Percentiles rank a stretch among this genome's conserved stretches.
Conservation (phyloP, 75 land plant species). For the Pinus taeda region DNA sequence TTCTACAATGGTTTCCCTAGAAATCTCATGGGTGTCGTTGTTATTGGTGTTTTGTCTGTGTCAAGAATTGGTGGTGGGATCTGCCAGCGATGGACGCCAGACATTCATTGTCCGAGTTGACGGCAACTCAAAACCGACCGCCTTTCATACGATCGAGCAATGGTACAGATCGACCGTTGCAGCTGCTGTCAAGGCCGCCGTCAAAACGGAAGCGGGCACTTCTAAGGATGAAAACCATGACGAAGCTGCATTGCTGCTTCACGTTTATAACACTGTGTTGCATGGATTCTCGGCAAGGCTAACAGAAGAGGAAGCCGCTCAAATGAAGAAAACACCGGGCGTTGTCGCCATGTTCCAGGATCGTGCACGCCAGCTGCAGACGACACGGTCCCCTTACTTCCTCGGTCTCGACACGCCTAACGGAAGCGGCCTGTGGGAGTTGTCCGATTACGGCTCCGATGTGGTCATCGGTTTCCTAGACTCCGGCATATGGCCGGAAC, state of each 20-base stretch:
- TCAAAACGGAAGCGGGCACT: too few relatives aligned
- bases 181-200: too few relatives aligned
- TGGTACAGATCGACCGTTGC: slow-evolving; percentile 44
- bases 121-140: slow-evolving; percentile 32
- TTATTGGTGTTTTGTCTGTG: background rate
- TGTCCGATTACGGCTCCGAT: slow-evolving; percentile 21
- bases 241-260: slow-evolving; percentile 19
- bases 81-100: background rate
- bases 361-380: slow-evolving; percentile 33
- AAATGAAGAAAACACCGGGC: slow-evolving; percentile 35
- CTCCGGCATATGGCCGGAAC: too few relatives aligned
- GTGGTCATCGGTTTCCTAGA: too few relatives aligned
- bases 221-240: too few relatives aligned
- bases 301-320: background rate
- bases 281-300: slow-evolving; percentile 73
- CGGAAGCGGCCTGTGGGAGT: slow-evolving; percentile 44
- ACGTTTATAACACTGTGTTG: slow-evolving; percentile 50
- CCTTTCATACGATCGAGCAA: slow-evolving; percentile 50
- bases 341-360: slow-evolving; percentile 56
- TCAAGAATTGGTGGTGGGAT: background rate
- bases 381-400: slow-evolving; percentile 25
- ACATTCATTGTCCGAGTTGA: slow-evolving; percentile 48
- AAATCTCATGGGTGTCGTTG: background rate
- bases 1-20: background rate
- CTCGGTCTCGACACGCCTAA: slow-evolving; percentile 32